Evolutionary conservation across 345 rosid genomes (phyloP).

Genomic region (Brassica rapa): DNA sequence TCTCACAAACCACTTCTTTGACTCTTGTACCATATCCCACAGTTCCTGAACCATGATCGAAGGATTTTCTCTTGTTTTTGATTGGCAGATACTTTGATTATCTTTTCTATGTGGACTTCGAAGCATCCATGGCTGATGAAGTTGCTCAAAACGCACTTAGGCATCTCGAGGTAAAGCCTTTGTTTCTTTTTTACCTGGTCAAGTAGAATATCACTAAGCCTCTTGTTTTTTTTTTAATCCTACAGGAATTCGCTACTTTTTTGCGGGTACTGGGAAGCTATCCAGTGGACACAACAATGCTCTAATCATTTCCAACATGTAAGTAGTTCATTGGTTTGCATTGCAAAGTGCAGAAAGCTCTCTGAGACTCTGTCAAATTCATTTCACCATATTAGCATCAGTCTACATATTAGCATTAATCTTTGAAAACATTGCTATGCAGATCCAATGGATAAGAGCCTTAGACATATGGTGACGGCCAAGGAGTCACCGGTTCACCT

Average conservation of each 20-base stretch:
- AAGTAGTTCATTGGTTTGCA: neutral
- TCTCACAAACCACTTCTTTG: neutral
- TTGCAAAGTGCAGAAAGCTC: neutral
- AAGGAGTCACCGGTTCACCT: neutral
- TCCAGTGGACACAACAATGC: neutral
- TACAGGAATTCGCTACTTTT: neutral
- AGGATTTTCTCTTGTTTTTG: neutral
- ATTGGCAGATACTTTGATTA: neutral
- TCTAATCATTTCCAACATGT: neutral
- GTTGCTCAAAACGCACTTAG: neutral
- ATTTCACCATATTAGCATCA: no score
- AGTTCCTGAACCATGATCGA: neutral
- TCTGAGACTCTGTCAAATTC: neutral
- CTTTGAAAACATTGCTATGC: neutral
- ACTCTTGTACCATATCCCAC: neutral
- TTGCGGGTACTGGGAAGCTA: neutral
- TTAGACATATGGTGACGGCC: neutral
- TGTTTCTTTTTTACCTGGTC: neutral
- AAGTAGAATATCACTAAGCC: neutral
- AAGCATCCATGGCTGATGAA: neutral
- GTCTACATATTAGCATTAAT: no score
- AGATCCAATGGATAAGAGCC: neutral
- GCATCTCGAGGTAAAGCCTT: neutral
- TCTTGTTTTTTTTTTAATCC: neutral
- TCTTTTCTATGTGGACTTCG: neutral